A percentile compares a stretch with the other conserved stretches of the same genome.
These are phyloP conservation scores for Potentilla sterilis DNA, from an alignment of 306 rosid species.

Conservation along the genomic window DNA sequence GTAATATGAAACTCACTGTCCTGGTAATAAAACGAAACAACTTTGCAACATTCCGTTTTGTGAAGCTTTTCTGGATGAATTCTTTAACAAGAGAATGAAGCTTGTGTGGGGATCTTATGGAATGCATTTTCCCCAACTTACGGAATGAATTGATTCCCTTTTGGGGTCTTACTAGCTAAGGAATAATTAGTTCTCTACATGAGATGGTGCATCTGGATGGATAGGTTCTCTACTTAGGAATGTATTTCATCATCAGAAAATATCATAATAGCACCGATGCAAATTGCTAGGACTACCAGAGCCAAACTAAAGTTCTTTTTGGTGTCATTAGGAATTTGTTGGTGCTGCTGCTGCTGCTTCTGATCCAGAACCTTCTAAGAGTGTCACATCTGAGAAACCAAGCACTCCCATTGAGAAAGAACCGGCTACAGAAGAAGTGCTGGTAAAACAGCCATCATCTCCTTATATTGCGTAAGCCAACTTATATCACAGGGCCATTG, in stretches of 20 bases:
- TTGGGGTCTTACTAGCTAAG: background rate
- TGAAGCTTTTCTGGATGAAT: background rate
- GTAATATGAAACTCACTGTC: background rate
- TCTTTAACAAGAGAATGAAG: background rate
- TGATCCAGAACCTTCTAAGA: conserved; percentile 36
- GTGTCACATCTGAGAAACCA: conserved; percentile 36
- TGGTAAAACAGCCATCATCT: conserved; percentile 47
- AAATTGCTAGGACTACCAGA: conserved; percentile 12
- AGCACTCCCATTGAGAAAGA: conserved; percentile 36
- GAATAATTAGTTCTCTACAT: background rate
- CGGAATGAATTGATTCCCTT: conserved; percentile 1
- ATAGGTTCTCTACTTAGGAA: background rate
- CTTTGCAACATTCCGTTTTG: background rate
- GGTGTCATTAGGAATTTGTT: conserved; percentile 49
- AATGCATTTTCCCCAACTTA: background rate
- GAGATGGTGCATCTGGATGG: conserved; percentile 5
- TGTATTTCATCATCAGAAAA: background rate
- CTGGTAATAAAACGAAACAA: background rate
- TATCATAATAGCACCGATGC: background rate
- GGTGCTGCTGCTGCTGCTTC: conserved; percentile 19
- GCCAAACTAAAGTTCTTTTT: conserved; percentile 13
- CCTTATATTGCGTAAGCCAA: conserved; percentile 62
- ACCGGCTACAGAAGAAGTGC: conserved; percentile 34
- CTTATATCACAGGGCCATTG: background rate
- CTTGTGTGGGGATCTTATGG: background rate